Base-by-base conservation (phyloP, 208 protist genomes). In the Trypanosoma grayi region DNA sequence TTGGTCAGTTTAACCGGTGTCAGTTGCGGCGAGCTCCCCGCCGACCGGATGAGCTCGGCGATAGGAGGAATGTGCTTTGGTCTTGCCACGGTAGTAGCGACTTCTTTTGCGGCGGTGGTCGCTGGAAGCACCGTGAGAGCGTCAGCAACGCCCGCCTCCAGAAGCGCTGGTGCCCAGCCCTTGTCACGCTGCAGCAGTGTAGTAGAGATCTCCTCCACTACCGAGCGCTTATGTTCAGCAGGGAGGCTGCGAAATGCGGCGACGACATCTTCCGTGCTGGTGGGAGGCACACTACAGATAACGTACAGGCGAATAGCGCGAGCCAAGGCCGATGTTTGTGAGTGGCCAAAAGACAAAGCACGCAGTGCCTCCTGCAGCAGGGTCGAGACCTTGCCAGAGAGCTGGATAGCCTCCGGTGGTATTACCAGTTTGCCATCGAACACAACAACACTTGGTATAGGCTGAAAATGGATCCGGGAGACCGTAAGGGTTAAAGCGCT, bases 391-490 rank as follows among this genome's bases (percentile, higher is more conserved):
- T 46, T 37, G 10, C 40, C 22, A 3, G 20, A 48, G 13, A 74
- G 13, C 16, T 46, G n/a, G 1, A 53, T 11, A 55, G 25, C 22
- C 8, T 46, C 25, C 16, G 47, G 14, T 51, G 66, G 66, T 2
- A 64, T 52, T 4, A 55, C 18, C 8, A 65, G 20, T 45, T 41
- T 52, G 33, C n/a, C 43, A 47, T 60, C 30, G 57, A 70, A 50
- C 25, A 28, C 25, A 58, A 81, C 8, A 33, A 48, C 34, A 46
- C 44, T 82, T 22, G 87, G 84, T 8, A 90, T 63, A 8, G 81
- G 78, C 66, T 94, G 87, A 58, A 91, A 88, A 45, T 91, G 77
- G 16, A 94, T 64, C 31, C 77, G 70, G 37, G 64, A 65, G n/a
- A 61, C 54, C 16, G 62, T 58, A 4, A 50, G 39, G 8, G 73